Conservation (phyloP, 352 stramenopile genomes). For the Hyaloperonospora arabidopsidis region DNA sequence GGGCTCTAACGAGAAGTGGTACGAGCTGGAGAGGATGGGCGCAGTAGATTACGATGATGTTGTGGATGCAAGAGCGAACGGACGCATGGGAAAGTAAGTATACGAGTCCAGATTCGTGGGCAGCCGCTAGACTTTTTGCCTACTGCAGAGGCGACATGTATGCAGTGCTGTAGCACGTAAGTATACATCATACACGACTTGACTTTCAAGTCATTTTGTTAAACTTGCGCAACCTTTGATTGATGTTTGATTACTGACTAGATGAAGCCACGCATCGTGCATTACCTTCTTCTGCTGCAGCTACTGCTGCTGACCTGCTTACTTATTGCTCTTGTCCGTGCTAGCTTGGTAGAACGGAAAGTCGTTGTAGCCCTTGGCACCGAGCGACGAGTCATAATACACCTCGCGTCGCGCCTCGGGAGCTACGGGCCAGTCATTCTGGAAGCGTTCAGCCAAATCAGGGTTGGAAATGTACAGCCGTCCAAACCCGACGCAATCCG, state of each 20-base stretch:
- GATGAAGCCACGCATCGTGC: not conserved
- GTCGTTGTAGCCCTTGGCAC: conserved; percentile 14
- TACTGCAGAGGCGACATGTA: too few relatives aligned
- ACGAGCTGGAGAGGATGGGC: not conserved
- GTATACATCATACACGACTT: too few relatives aligned
- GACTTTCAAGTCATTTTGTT: too few relatives aligned
- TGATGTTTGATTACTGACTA: too few relatives aligned
- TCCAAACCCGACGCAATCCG: conserved; percentile 38
- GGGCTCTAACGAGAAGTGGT: not conserved
- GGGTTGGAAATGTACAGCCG: conserved; percentile 51
- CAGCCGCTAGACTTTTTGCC: too few relatives aligned
- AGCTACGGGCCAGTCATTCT: conserved; percentile 13
- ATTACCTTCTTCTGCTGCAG: not conserved
- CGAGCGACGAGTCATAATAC: conserved; percentile 11
- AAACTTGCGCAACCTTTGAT: not conserved
- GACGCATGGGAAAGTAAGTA: too few relatives aligned
- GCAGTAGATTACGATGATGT: too few relatives aligned
- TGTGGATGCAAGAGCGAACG: too few relatives aligned
- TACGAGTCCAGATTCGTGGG: too few relatives aligned
- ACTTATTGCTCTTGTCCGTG: conserved; percentile 12
- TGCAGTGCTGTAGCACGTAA: too few relatives aligned
- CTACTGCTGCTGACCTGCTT: not conserved
- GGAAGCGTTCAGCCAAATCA: conserved; percentile 30
- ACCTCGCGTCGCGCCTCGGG: conserved; percentile 7
- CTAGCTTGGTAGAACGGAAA: conserved; percentile 8